A percentile compares a stretch with the other conserved stretches of the same genome.
Evolutionary conservation across 768 basidiomycete species (phyloP).

Genomic region (Mycena rebaudengoi): DNA sequence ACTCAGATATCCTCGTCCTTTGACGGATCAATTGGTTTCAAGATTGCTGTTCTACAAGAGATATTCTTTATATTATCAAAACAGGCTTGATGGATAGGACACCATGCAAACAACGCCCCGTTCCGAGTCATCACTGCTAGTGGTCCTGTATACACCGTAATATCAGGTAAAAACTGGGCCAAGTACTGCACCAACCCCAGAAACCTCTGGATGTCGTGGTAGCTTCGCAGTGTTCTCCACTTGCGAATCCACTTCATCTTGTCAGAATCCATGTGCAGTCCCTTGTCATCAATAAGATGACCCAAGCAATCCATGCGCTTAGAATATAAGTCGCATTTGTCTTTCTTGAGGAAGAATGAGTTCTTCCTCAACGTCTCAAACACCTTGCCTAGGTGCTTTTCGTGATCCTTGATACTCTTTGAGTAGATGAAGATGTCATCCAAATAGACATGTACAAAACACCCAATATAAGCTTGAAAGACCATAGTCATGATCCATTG

Average conservation of each 20-base stretch:
- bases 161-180: slow-evolving; percentile 44
- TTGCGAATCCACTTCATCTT: slow-evolving; percentile 37
- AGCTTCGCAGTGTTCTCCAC: slow-evolving; percentile 36
- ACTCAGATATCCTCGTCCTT: slow-evolving; percentile 35
- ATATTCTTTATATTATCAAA: slow-evolving; percentile 33
- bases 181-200: slow-evolving; percentile 44
- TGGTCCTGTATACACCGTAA: slow-evolving; percentile 41
- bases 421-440: slow-evolving; percentile 48
- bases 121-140: slow-evolving; percentile 38
- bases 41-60: slow-evolving; percentile 30
- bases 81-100: slow-evolving; percentile 30
- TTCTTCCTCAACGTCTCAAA: slow-evolving; percentile 31
- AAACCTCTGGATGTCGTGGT: slow-evolving; percentile 41
- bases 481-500: slow-evolving; percentile 44
- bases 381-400: slow-evolving; percentile 34
- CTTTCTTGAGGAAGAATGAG: slow-evolving; percentile 34
- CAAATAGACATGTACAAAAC: slow-evolving; percentile 44
- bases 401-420: slow-evolving; percentile 40
- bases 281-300: slow-evolving; percentile 42
- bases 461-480: slow-evolving; percentile 35
- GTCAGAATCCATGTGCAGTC: slow-evolving; percentile 38
- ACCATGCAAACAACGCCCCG: slow-evolving; percentile 37
- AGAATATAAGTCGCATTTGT: slow-evolving; percentile 39
- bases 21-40: slow-evolving; percentile 31
- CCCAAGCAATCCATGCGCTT: slow-evolving; percentile 39